Evolutionary conservation across 1,284 basidiomycete genomes (phyloP).

Genomic region (Cystobasidium slooffiae): DNA sequence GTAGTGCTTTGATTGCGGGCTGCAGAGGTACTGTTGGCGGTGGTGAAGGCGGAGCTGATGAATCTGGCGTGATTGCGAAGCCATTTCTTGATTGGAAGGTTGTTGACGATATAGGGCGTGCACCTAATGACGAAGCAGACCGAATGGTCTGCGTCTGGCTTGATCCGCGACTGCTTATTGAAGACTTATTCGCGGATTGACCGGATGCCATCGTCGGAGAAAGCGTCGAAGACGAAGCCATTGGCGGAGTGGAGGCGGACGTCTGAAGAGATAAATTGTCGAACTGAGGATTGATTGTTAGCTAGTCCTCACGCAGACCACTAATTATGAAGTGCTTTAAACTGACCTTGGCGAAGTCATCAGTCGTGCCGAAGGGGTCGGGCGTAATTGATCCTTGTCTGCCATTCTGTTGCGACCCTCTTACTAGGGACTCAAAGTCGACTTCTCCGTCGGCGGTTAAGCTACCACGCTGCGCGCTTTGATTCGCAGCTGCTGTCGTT

Average conservation of each 20-base stretch:
- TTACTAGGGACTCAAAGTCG: constrained; percentile 54
- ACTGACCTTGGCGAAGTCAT: constrained; percentile 47
- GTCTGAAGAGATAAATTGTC: not conserved
- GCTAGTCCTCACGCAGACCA: not conserved
- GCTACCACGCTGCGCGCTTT: constrained; percentile 59
- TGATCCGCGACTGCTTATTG: not conserved
- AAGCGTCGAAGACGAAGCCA: constrained; percentile 31
- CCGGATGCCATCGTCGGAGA: constrained; percentile 9
- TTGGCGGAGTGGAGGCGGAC: not conserved
- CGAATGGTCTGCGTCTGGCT: constrained; percentile 5
- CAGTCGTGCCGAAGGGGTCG: constrained; percentile 49
- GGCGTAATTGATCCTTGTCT: constrained; percentile 40
- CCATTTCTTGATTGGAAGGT: constrained; percentile 33
- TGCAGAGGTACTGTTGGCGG: not conserved
- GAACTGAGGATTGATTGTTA: constrained; percentile 30
- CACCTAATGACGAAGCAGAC: constrained; percentile 27
- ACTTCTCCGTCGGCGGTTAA: constrained; percentile 51
- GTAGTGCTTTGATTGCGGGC: constrained; percentile 9
- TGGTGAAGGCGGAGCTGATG: constrained; percentile 28
- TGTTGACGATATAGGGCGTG: constrained; percentile 30
- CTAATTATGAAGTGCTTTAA: not conserved
- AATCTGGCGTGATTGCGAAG: constrained; percentile 35
- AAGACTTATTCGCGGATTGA: not conserved
- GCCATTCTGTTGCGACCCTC: constrained; percentile 34
- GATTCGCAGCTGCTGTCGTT: constrained; percentile 54